phyloP scores from a whole-genome alignment of 441 rosid genomes.

The Daphne laureola region DNA sequence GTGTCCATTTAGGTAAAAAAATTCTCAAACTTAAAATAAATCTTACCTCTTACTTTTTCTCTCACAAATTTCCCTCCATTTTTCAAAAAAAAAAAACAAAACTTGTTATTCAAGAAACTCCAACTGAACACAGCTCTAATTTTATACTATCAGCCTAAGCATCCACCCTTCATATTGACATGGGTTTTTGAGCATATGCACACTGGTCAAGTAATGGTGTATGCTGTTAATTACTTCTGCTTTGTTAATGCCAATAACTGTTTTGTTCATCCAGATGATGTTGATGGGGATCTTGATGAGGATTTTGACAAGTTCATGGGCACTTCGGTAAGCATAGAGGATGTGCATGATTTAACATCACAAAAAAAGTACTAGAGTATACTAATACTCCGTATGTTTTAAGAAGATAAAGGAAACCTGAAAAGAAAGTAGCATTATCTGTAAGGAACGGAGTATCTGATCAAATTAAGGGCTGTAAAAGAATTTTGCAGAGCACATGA shows the following conservation, averaged over 20 bases:
- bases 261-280: slow-evolving; percentile 36
- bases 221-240: neutral
- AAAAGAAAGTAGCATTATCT: neutral
- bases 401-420: neutral
- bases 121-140: neutral
- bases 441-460: too few species aligned
- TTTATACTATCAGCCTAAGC: neutral
- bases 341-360: neutral
- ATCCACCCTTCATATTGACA: neutral
- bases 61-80: too few species aligned
- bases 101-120: too few species aligned
- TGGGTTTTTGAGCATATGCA: neutral
- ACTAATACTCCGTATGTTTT: neutral
- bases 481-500: too few species aligned
- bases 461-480: too few species aligned
- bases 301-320: slow-evolving; percentile 43
- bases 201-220: neutral
- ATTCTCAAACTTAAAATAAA: too few species aligned
- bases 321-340: slow-evolving; percentile 31
- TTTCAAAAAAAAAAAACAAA: too few species aligned
- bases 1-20: too few species aligned
- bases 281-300: slow-evolving; percentile 32
- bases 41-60: too few species aligned
- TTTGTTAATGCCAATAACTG: slow-evolving; percentile 8
- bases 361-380: neutral